These are phyloP conservation scores for Uncinocarpus reesii DNA, from an alignment of 2,329 filamentous ascomycete genomes.

Conservation along the genomic window DNA sequence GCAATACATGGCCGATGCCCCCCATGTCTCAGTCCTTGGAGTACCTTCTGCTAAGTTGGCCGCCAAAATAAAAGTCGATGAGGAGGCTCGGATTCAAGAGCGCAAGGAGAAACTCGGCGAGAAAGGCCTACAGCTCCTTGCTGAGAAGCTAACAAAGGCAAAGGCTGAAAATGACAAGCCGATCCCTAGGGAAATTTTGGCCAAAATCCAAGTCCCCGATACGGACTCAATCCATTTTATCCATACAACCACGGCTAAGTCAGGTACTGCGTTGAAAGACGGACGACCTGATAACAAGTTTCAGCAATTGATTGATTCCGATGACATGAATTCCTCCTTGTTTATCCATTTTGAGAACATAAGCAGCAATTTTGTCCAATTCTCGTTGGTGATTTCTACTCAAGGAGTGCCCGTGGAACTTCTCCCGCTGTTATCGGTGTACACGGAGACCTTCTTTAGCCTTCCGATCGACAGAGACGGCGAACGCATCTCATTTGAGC, in stretches of 20 bases:
- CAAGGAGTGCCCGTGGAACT: slow-evolving; percentile 65
- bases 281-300: slow-evolving; percentile 58
- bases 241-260: slow-evolving; percentile 70
- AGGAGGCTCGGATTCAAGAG: slow-evolving; percentile 65
- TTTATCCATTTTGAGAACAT: slow-evolving; percentile 98
- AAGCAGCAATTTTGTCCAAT: slow-evolving; percentile 80
- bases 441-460: slow-evolving; percentile 88
- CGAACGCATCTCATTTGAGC: slow-evolving; percentile 71
- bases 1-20: slow-evolving; percentile 74
- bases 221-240: slow-evolving; percentile 94
- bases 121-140: slow-evolving; percentile 67
- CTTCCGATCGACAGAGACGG: slow-evolving; percentile 72
- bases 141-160: slow-evolving; percentile 65
- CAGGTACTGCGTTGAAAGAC: slow-evolving; percentile 63
- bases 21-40: slow-evolving; percentile 79
- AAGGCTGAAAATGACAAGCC: slow-evolving; percentile 81
- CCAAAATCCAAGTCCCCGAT: slow-evolving; percentile 68
- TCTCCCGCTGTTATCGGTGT: slow-evolving; percentile 74
- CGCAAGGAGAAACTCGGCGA: slow-evolving; percentile 69
- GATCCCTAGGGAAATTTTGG: slow-evolving; percentile 72
- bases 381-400: slow-evolving; percentile 72
- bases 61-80: slow-evolving; percentile 68
- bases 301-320: slow-evolving; percentile 65
- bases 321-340: slow-evolving; percentile 55
- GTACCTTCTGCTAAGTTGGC: slow-evolving; percentile 73